phyloP scores from a whole-genome alignment of 768 basidiomycete species.

The Mycena galericulata region DNA sequence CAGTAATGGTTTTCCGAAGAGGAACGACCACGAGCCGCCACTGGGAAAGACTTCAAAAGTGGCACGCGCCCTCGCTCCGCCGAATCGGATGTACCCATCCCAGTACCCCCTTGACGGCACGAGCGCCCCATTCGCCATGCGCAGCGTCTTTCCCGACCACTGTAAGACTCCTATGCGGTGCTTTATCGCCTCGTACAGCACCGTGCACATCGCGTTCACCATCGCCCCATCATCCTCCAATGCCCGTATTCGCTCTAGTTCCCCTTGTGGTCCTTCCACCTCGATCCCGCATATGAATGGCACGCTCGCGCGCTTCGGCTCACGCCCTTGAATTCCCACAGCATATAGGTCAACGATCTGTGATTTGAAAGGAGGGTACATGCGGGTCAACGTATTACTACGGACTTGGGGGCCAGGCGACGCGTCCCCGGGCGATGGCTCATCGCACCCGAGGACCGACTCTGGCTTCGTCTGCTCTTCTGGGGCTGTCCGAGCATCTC shows the following conservation, averaged over 20 bases:
- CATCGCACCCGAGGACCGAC: conserved; percentile 3
- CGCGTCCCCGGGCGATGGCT: conserved; percentile 12
- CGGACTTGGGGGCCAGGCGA: neutral
- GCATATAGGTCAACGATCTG: neutral
- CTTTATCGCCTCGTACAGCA: conserved; percentile 25
- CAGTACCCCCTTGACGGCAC: conserved; percentile 38
- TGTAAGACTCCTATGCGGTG: conserved; percentile 17
- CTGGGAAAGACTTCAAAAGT: conserved; percentile 41
- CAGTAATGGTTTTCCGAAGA: conserved; percentile 36
- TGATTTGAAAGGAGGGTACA: conserved; percentile 2
- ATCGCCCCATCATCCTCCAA: conserved; percentile 47
- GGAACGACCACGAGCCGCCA: conserved; percentile 32
- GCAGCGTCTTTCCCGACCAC: conserved; percentile 33
- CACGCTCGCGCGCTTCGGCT: too few relatives aligned
- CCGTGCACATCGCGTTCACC: conserved; percentile 40
- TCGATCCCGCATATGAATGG: too few relatives aligned
- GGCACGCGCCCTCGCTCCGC: neutral
- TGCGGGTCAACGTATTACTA: too few relatives aligned
- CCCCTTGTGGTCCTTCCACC: too few relatives aligned
- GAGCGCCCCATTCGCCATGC: conserved; percentile 47
- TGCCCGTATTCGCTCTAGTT: conserved; percentile 3
- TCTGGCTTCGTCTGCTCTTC: neutral
- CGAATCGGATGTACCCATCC: conserved; percentile 35
- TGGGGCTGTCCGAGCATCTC: too few relatives aligned
- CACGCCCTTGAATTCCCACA: neutral